Evolutionary conservation across 805 yeast genomes (phyloP), one percentile per base, ranked within the genome.

Genomic region (Ogataea nakhonphanomensis): DNA sequence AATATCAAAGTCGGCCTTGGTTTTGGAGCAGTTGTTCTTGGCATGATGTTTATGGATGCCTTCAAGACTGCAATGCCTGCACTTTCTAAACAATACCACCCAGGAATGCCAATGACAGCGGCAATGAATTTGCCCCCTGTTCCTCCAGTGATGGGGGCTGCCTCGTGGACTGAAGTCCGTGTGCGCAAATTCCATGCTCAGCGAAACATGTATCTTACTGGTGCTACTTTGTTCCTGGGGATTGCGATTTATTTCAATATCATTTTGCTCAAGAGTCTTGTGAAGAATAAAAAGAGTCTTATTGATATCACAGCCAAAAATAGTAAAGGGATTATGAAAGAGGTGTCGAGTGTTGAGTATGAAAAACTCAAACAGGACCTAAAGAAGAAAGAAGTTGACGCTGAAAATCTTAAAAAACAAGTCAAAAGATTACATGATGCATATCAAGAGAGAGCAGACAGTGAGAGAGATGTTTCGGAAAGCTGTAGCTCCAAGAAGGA

Each of bases 181-280:
- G 76, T 78, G 5, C 67, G 71, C 49, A 72, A 70, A 53, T 76
- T 75, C 52, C 73, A 74, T 47, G 67, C 78, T n/a, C 81, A 76
- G 50, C 64, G 82, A 41, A 76, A 76, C 53, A 58, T 76, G 59
- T 76, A 76, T 54, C 62, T 76, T 40, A 70, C 73, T 10, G 81
- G 80, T 5, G 79, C 78, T 3, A 74, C 75, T 6, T 57, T 74
- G 42, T 74, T 73, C 49, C 63, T 73, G 43, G 68, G 61, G 35
- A 36, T 70, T 30, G 71, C 78, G 0, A 66, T 75, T 33, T 59
- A 56, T 40, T 74, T 76, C 13, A 71, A 71, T 35, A 58, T 65
- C 15, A 50, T 66, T 15, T 62, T 75, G 39, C 58, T 76, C 38
- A 65, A 62, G 43, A 71, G 73, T 48, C 57, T 72, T 55, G 75